Evolutionary conservation across 1,284 basidiomycete genomes (phyloP).

Genomic region (Rhodotorula glutinis): DNA sequence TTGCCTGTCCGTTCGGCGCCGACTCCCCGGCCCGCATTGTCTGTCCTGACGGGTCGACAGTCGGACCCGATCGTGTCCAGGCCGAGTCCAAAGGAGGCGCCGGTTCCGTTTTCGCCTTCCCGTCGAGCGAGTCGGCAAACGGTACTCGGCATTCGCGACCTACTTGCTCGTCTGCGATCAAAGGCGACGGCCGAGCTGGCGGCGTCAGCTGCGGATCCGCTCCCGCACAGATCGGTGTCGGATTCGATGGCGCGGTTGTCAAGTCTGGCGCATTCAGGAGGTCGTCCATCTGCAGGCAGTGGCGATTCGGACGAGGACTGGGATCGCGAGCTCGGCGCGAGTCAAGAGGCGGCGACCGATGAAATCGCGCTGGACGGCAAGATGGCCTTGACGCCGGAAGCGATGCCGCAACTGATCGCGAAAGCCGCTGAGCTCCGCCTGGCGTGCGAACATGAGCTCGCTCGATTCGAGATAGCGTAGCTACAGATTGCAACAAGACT

Average conservation of each 20-base stretch:
- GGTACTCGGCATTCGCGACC: conserved; percentile 29
- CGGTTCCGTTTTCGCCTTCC: neutral
- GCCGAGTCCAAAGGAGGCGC: neutral
- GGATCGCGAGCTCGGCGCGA: neutral
- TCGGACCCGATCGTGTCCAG: neutral
- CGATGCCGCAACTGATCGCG: conserved; percentile 39
- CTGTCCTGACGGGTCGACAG: neutral
- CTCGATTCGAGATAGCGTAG: neutral
- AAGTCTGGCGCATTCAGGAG: too few species aligned
- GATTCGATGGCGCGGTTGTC: conserved; percentile 7
- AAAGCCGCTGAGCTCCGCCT: conserved; percentile 39
- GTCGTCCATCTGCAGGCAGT: neutral
- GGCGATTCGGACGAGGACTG: conserved; percentile 29
- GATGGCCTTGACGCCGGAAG: conserved; percentile 40
- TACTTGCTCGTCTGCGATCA: conserved; percentile 25
- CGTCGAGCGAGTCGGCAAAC: conserved; percentile 26
- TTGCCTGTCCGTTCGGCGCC: conserved; percentile 27
- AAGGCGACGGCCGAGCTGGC: conserved; percentile 28
- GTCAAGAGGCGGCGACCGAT: neutral
- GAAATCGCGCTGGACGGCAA: neutral
- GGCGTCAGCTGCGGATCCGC: neutral
- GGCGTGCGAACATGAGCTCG: conserved; percentile 20
- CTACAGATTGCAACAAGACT: neutral
- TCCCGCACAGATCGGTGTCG: conserved; percentile 21
- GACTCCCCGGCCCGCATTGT: conserved; percentile 16